Evolutionary conservation across 139 green algal species (phyloP), one percentile per base, ranked within the genome.

Genomic region (Chlorella vulgaris): DNA sequence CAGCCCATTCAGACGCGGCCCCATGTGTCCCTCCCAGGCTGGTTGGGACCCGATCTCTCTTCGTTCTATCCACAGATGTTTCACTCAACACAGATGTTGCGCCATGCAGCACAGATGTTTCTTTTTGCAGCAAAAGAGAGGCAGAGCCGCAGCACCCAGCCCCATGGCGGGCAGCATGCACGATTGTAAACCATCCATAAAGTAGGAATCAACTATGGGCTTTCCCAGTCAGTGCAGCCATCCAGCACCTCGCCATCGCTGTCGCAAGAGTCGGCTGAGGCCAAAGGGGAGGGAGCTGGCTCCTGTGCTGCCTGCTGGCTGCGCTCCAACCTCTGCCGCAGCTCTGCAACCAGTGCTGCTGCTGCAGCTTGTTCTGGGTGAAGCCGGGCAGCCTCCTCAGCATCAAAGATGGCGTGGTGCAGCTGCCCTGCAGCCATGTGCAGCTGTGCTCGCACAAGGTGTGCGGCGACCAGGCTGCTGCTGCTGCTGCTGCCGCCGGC

Each of bases 381-480:
- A 39, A 86, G n/a, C 51, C 35, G 33, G 19, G 68, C n/a, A 33
- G 65, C 74, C 63, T 86, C 82, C 35, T 82, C 58, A 22, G 75
- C 65, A 60, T 86, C 82, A 55, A 86, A 86, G 13, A 61, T 21
- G 5, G 82, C 82, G 42, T 86, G 82, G 35, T 86, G 74, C 50
- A 70, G 24, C 61, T 62, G 71, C 2, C 82, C 62, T 2, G 60
- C 40, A 8, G 42, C 65, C n/a, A 13, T 5, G 40, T 79, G 38
- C 4, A 74, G 40, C 35, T 40, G 3, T 65, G 71, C 74, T 10
- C 82, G 67, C 5, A 40, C 4, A 39, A 71, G 10, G 65, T 86
- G 67, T 13, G 81, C 53, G 47, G 35, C 60, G 10, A 19, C 58
- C 19, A 86, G 61, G 38, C 15, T 3, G 35, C 21, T 24, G 71